Percentiles rank a stretch among this genome's conserved stretches.
Evolutionary conservation across 768 basidiomycete genomes (phyloP).

Genomic region (Termitomyces sp.): DNA sequence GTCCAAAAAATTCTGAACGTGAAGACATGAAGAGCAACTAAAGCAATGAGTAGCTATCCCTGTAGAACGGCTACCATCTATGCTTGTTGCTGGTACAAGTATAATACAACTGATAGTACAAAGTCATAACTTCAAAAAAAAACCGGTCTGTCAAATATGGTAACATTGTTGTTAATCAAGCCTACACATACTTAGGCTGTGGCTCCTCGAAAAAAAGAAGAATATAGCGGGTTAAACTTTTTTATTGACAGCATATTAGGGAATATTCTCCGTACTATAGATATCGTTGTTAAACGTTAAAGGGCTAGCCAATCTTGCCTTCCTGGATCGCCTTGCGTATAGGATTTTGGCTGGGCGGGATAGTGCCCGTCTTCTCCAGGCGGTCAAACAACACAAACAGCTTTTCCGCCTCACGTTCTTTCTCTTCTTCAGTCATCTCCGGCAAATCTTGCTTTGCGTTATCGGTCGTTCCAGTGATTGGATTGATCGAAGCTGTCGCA

Average conservation of each 20-base stretch:
- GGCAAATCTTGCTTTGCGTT: conserved; percentile 30
- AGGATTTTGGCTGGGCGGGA: conserved; percentile 63
- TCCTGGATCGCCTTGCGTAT: conserved; percentile 60
- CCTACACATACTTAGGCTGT: too few species aligned
- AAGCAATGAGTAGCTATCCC: too few species aligned
- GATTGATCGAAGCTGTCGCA: conserved; percentile 54
- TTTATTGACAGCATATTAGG: neutral
- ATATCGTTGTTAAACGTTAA: neutral
- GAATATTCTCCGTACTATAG: neutral
- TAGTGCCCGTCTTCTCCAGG: conserved; percentile 68
- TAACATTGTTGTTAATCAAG: too few species aligned
- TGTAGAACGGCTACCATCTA: too few species aligned
- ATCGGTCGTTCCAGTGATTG: conserved; percentile 76
- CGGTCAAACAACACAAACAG: conserved; percentile 90
- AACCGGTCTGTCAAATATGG: too few species aligned
- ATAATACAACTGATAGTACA: too few species aligned
- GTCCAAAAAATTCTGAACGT: too few species aligned
- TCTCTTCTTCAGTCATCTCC: conserved; percentile 93
- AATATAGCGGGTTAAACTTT: neutral
- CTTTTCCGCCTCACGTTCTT: conserved; percentile 88
- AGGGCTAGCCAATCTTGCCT: conserved; percentile 11
- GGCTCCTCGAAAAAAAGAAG: neutral
- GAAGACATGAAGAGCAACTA: too few species aligned
- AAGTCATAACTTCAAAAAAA: too few species aligned
- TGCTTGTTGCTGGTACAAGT: too few species aligned